Percentiles rank a stretch among this genome's conserved stretches.
These are phyloP conservation scores for Lasiosphaeris hirsuta DNA, from an alignment of 495 filamentous ascomycete species.

Conservation along the genomic window DNA sequence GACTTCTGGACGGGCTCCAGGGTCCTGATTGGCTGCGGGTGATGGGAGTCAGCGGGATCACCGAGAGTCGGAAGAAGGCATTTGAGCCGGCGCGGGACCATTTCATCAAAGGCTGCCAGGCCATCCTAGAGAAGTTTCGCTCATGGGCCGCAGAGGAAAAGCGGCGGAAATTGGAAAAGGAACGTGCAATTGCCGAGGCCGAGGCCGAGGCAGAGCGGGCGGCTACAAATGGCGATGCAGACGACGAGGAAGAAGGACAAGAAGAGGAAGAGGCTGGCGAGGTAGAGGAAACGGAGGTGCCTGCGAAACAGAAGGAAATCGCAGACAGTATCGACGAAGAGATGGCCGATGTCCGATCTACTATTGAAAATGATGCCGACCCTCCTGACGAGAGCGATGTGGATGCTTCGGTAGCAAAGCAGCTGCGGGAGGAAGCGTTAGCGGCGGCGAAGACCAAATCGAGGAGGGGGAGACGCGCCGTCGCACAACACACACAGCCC, in stretches of 20 bases:
- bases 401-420: slow-evolving; percentile 67
- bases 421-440: slow-evolving; percentile 69
- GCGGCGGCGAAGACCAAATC: slow-evolving; percentile 29
- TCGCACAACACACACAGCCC: background rate
- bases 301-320: slow-evolving; percentile 21
- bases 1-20: slow-evolving; percentile 79
- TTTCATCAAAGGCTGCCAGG: slow-evolving; percentile 76
- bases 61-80: slow-evolving; percentile 75
- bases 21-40: slow-evolving; percentile 90
- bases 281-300: slow-evolving; percentile 26
- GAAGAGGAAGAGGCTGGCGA: slow-evolving; percentile 24
- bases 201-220: slow-evolving; percentile 41
- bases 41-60: slow-evolving; percentile 87
- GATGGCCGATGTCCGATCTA: slow-evolving; percentile 21
- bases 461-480: slow-evolving; percentile 2
- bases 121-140: slow-evolving; percentile 80
- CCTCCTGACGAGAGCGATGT: slow-evolving; percentile 56
- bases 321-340: slow-evolving; percentile 21
- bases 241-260: slow-evolving; percentile 19
- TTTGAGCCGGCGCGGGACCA: slow-evolving; percentile 82
- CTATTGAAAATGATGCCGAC: slow-evolving; percentile 24
- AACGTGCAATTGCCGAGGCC: slow-evolving; percentile 49
- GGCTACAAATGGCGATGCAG: no score
- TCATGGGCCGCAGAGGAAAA: slow-evolving; percentile 90
- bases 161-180: slow-evolving; percentile 65